phyloP scores from a whole-genome alignment of 2,329 filamentous ascomycete species.

The Emmonsia crescens region DNA sequence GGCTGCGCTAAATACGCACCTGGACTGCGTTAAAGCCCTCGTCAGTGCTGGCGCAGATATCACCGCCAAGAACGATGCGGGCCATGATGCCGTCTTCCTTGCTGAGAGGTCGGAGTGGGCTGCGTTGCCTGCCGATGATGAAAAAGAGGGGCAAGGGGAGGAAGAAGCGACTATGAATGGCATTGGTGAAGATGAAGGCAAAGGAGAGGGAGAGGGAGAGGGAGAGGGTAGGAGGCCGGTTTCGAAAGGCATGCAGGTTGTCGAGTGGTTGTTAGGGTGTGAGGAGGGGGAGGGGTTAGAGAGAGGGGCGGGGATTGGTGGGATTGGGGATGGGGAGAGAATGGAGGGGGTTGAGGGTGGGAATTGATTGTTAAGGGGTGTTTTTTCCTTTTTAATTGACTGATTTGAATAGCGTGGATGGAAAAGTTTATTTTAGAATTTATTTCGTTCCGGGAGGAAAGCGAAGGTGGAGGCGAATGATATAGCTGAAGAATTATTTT shows the following conservation, averaged over 20 bases:
- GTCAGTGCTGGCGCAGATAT: conserved; percentile 68
- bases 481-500: background rate
- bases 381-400: background rate
- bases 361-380: background rate
- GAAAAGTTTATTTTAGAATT: too few species aligned
- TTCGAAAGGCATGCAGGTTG: conserved; percentile 30
- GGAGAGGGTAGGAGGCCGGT: conserved; percentile 15
- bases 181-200: conserved; percentile 4
- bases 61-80: conserved; percentile 67
- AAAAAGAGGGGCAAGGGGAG: conserved; percentile 14
- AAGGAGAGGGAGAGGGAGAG: conserved; percentile 10
- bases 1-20: conserved; percentile 81
- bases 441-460: too few species aligned
- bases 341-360: background rate
- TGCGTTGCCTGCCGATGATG: conserved; percentile 32
- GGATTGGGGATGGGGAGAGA: conserved; percentile 10
- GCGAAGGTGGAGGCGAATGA: background rate
- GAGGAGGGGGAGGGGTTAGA: conserved; percentile 28
- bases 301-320: conserved; percentile 12
- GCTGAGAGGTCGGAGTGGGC: conserved; percentile 60
- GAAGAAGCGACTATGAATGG: conserved; percentile 14
- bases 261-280: conserved; percentile 32
- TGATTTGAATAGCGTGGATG: background rate
- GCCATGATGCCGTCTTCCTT: conserved; percentile 68
- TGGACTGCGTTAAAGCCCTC: conserved; percentile 67